A percentile compares a stretch with the other conserved stretches of the same genome.
Conservation (phyloP, 2,329 filamentous ascomycete species). For the Aphanocladium album region DNA sequence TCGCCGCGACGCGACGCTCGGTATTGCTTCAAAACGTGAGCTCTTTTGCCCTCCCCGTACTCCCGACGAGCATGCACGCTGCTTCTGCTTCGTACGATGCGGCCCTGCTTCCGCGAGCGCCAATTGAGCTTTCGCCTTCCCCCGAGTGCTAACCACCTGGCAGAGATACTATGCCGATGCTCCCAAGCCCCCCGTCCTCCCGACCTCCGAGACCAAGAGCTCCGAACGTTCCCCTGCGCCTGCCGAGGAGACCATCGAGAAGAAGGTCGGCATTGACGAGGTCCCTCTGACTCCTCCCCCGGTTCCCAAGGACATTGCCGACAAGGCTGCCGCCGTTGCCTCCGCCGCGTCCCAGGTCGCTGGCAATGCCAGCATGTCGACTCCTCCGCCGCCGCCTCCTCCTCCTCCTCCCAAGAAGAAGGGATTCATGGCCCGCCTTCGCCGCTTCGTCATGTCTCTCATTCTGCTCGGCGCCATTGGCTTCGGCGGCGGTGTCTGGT, state of each 20-base stretch:
- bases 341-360: conserved; percentile 21
- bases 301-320: conserved; percentile 21
- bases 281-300: conserved; percentile 37
- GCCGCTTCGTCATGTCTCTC: conserved; percentile 72
- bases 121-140: no score
- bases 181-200: conserved; percentile 47
- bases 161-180: conserved; percentile 54
- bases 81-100: background rate
- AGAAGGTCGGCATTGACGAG: conserved; percentile 32
- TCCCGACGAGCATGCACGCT: background rate
- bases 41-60: background rate
- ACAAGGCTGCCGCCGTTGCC: conserved; percentile 24
- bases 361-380: conserved; percentile 31
- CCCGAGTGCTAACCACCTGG: conserved; percentile 2
- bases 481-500: conserved; percentile 86
- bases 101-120: background rate
- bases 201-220: conserved; percentile 48
- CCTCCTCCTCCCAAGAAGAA: conserved; percentile 48
- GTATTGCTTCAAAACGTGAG: conserved; percentile 15
- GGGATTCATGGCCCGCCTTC: conserved; percentile 66
- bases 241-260: conserved; percentile 32
- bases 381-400: conserved; percentile 24
- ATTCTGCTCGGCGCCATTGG: conserved; percentile 70
- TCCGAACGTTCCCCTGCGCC: conserved; percentile 39
- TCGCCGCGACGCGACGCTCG: conserved; percentile 31